These are phyloP conservation scores for Cyberlindnera maritima DNA, from an alignment of 805 yeast species.

Conservation along the genomic window DNA sequence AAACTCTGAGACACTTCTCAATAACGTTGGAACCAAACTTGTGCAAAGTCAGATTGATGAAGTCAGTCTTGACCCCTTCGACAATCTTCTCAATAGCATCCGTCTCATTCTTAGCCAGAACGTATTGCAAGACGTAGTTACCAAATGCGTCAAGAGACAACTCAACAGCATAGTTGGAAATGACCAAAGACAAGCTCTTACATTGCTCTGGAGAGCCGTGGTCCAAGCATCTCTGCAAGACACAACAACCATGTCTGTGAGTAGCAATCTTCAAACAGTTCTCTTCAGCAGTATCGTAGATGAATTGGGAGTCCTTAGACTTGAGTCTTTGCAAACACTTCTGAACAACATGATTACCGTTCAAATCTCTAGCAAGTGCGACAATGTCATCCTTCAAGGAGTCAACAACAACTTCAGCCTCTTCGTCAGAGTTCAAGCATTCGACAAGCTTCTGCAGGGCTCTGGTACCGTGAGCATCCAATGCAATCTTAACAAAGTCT, in stretches of 20 bases:
- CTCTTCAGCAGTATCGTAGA: conserved; percentile 77
- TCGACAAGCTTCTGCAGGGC: conserved; percentile 93
- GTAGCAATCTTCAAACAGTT: conserved; percentile 83
- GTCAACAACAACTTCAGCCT: conserved; percentile 58
- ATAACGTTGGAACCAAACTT: conserved; percentile 94
- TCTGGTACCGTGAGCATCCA: conserved; percentile 94
- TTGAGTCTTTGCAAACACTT: conserved; percentile 76
- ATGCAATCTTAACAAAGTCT: conserved; percentile 73
- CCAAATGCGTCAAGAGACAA: conserved; percentile 93
- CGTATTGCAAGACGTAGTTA: conserved; percentile 94
- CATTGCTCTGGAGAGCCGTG: conserved; percentile 76
- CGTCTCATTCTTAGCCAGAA: conserved; percentile 46
- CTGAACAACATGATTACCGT: conserved; percentile 96
- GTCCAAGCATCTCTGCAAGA: conserved; percentile 90
- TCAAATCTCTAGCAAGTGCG: conserved; percentile 77
- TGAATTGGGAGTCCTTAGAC: conserved; percentile 75
- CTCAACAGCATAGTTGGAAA: conserved; percentile 64
- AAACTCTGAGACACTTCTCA: conserved; percentile 73
- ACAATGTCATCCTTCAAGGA: conserved; percentile 72
- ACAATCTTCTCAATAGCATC: conserved; percentile 34
- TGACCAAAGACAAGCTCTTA: conserved; percentile 58
- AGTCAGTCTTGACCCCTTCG: conserved; percentile 31
- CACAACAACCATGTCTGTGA: conserved; percentile 98
- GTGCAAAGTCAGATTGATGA: conserved; percentile 63
- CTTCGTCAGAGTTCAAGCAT: conserved; percentile 68